phyloP scores from a whole-genome alignment of 768 basidiomycete species.

The Plicaturopsis crispa region DNA sequence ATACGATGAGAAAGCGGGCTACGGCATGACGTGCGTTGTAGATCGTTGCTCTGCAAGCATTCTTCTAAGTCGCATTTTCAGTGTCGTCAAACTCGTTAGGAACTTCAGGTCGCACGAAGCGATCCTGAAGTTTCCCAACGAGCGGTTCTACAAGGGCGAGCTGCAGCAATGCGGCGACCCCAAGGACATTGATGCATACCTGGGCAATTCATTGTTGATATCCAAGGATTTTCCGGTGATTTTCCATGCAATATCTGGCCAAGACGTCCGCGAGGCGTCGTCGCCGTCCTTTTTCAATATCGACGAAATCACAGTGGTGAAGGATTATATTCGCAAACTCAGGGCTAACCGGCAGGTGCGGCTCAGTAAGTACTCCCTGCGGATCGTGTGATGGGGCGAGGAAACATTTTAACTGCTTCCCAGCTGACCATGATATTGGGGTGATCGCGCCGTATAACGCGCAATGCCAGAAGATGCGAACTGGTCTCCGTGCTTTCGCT shows the following conservation, averaged over 20 bases:
- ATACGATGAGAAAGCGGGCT: constrained; percentile 18
- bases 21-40: constrained; percentile 28
- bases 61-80: constrained; percentile 11
- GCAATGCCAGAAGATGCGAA: constrained; percentile 41
- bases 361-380: constrained; percentile 26
- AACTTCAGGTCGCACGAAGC: constrained; percentile 50
- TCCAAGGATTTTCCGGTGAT: constrained; percentile 48
- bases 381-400: neutral
- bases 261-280: constrained; percentile 56
- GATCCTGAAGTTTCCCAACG: constrained; percentile 51
- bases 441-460: constrained; percentile 59
- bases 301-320: constrained; percentile 29
- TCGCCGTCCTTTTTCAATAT: constrained; percentile 72
- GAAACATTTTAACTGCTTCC: neutral
- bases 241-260: constrained; percentile 53
- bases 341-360: constrained; percentile 26
- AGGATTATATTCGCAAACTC: constrained; percentile 10
- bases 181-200: constrained; percentile 23
- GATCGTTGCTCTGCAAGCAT: constrained; percentile 4
- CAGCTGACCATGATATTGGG: constrained; percentile 49
- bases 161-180: constrained; percentile 39
- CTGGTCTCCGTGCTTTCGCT: constrained; percentile 23
- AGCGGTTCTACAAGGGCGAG: constrained; percentile 50
- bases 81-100: constrained; percentile 52
- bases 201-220: constrained; percentile 26